Conservation (phyloP, 108 stramenopile genomes). For the Cyclotella baltica region DNA sequence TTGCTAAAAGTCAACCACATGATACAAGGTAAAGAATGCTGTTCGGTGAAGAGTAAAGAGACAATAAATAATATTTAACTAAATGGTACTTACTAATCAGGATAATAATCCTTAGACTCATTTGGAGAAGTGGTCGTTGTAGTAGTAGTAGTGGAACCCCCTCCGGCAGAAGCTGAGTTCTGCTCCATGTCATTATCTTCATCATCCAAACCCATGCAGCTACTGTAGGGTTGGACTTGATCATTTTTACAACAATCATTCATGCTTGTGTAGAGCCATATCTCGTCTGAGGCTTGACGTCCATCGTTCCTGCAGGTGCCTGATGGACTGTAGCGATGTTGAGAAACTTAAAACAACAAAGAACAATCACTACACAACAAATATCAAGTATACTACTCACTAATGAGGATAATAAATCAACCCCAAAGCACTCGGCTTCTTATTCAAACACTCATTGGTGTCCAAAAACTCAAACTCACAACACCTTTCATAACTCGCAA, state of each 20-base stretch:
- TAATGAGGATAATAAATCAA: slow-evolving; percentile 20
- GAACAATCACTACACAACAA: neutral
- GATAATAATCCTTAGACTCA: slow-evolving; percentile 4
- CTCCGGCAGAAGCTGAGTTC: neutral
- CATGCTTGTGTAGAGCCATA: slow-evolving; percentile 2
- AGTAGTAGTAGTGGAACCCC: neutral
- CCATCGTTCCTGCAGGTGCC: slow-evolving; percentile 7
- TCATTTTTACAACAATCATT: slow-evolving; percentile 17
- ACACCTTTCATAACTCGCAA: slow-evolving; percentile 26
- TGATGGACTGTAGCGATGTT: neutral
- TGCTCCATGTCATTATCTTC: neutral
- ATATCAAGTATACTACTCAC: no score
- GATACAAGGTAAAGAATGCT: neutral
- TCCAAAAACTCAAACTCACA: slow-evolving; percentile 29
- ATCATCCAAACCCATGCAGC: neutral
- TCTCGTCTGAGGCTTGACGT: neutral
- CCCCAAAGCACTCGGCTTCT: slow-evolving; percentile 19
- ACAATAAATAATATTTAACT: neutral
- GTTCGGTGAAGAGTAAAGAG: neutral
- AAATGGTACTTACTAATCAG: slow-evolving; percentile 22
- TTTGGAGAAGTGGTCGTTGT: neutral
- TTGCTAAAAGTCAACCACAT: neutral
- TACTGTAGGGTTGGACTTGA: slow-evolving; percentile 6
- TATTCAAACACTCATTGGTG: slow-evolving; percentile 4
- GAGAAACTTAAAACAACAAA: neutral